Evolutionary conservation across 345 rosid genomes (phyloP), one percentile per base, ranked within the genome.

Genomic region (Euphorbia peplus): DNA sequence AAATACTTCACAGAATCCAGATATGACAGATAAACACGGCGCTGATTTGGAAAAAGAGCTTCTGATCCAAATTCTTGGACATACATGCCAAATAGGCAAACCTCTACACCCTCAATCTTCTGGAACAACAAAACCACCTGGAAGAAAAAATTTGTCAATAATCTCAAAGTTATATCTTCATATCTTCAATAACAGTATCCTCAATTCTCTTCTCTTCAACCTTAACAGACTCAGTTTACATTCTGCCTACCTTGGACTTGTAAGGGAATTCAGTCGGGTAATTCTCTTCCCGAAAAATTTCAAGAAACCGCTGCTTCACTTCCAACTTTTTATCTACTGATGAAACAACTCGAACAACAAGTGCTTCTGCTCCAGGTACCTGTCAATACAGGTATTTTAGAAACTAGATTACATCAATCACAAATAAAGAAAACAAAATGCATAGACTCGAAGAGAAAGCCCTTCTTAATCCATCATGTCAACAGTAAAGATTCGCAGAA

Each of bases 11-110:
- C 99, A 64, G 98, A 95, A 82, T 95, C 99, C 71, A 95, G 86
- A 74, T 95, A 95, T 2, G 99, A 95, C 47, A 95, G 88, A 84
- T 92, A 95, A 37, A 95, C 99, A 51, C 99, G 97, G 0, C 98
- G 97, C 60, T 95, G 98, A 87, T 95, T 95, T 75, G 99, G 99
- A 78, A 73, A 83, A 53, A 83, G 81, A 68, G 88, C 81, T 81
- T 95, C 99, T n/a, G 98, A 82, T 73, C 99, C 99, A 75, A 90
- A 95, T 82, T 95, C 99, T 81, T 95, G 99, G 73, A 95, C 99
- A 69, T 95, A 95, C 97, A 95, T 90, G 68, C 99, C 98, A 78
- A 92, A 95, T 42, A 95, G 76, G 83, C 99, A 92, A 21, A 95
- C 99, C 82, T 95, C 99, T 66, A 92, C 99, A 48, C 99, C 99